Conservation (phyloP, 805 yeast genomes). For the Nakazawaea pomicola region DNA sequence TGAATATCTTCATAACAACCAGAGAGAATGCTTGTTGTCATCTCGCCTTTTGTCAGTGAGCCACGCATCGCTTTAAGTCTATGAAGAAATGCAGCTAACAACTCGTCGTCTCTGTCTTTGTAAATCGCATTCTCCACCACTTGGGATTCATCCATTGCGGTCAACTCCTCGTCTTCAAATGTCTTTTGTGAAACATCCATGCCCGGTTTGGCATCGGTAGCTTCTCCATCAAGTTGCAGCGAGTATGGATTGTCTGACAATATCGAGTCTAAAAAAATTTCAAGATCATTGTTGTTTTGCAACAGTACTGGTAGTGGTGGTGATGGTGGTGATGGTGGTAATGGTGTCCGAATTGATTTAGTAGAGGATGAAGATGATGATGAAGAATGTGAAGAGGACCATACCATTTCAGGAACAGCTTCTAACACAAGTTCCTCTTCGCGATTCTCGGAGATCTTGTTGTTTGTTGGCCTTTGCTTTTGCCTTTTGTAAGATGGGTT, state of each 20-base stretch:
- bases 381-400: neutral
- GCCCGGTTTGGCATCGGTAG: neutral
- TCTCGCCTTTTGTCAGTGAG: slow-evolving; percentile 8
- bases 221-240: neutral
- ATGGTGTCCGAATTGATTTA: too few species aligned
- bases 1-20: slow-evolving; percentile 1
- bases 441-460: neutral
- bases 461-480: neutral
- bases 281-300: neutral
- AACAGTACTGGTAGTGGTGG: neutral
- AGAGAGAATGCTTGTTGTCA: slow-evolving; percentile 1
- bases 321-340: too few species aligned
- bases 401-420: neutral
- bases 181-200: neutral
- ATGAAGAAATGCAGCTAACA: slow-evolving; percentile 1
- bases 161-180: neutral
- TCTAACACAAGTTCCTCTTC: too few species aligned
- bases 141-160: slow-evolving; percentile 13
- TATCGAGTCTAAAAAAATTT: slow-evolving; percentile 3
- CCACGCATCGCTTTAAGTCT: neutral
- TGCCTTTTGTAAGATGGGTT: slow-evolving; percentile 3
- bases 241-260: slow-evolving; percentile 1
- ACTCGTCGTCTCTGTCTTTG: slow-evolving; percentile 2
- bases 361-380: neutral
- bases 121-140: slow-evolving; percentile 5